phyloP scores from a whole-genome alignment of 441 rosid genomes.

The Euphorbia corollata region DNA sequence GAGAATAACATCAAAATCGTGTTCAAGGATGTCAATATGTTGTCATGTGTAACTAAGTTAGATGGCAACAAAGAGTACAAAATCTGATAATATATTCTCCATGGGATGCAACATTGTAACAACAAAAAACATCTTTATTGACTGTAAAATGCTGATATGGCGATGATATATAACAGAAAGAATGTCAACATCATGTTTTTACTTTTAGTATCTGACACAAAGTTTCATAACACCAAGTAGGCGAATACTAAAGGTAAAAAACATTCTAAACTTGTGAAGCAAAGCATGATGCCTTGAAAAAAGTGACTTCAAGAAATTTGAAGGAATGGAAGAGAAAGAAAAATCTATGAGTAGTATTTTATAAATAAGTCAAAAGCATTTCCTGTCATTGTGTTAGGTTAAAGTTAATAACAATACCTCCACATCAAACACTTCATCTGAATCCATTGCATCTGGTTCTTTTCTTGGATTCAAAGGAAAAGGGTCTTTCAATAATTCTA shows the following conservation, averaged over 20 bases:
- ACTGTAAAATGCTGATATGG: neutral
- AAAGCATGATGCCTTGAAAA: neutral
- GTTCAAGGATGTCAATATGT: neutral
- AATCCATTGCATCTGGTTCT: constrained; percentile 60
- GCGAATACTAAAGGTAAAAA: neutral
- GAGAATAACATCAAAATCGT: neutral
- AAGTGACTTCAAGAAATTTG: neutral
- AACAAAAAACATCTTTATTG: neutral
- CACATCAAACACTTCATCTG: constrained; percentile 43
- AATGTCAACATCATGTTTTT: neutral
- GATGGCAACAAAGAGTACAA: neutral
- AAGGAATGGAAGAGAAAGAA: neutral
- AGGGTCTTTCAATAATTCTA: constrained; percentile 78
- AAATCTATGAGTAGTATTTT: too few relatives aligned
- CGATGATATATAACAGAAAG: neutral
- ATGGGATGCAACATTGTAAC: neutral
- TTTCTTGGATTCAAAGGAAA: constrained; percentile 59
- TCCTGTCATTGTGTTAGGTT: neutral
- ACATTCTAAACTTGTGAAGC: neutral
- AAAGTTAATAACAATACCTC: constrained; percentile 37
- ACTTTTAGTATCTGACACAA: neutral
- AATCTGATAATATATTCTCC: neutral
- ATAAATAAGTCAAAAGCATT: neutral
- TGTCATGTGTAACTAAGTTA: neutral
- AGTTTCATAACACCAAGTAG: neutral